Evolutionary conservation across 345 rosid genomes (phyloP).

Genomic region (Gossypium bickii): DNA sequence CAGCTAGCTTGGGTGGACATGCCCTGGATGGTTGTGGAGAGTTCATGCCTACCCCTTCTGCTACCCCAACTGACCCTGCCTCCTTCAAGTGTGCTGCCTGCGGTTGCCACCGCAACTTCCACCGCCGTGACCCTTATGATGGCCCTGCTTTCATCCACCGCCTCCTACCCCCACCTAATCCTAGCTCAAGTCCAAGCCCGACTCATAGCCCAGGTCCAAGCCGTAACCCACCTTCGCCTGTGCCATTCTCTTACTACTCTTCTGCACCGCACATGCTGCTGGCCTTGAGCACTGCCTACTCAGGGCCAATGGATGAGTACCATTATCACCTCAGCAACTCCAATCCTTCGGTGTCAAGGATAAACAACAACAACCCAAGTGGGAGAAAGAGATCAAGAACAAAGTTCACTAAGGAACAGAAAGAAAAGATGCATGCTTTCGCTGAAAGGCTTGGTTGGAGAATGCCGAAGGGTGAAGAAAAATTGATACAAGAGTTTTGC

Average conservation of each 20-base stretch:
- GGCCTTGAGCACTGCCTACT: slow-evolving; percentile 44
- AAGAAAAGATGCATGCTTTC: slow-evolving; percentile 54
- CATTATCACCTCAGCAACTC: slow-evolving; percentile 12
- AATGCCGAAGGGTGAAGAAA: slow-evolving; percentile 52
- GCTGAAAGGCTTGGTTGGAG: slow-evolving; percentile 79
- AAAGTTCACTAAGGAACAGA: slow-evolving; percentile 64
- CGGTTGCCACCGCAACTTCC: slow-evolving; percentile 93
- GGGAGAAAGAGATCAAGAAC: slow-evolving; percentile 62
- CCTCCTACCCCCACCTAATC: slow-evolving; percentile 15
- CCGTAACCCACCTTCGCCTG: slow-evolving; percentile 43
- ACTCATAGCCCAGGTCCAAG: slow-evolving; percentile 30
- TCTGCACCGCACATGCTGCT: slow-evolving; percentile 58
- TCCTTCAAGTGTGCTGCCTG: slow-evolving; percentile 77
- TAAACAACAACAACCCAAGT: slow-evolving; percentile 18
- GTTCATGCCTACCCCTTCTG: slow-evolving; percentile 52
- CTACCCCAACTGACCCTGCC: slow-evolving; percentile 40
- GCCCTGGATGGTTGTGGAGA: slow-evolving; percentile 93
- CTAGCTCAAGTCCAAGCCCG: slow-evolving; percentile 35
- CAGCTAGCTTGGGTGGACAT: slow-evolving; percentile 66
- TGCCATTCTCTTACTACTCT: slow-evolving; percentile 56
- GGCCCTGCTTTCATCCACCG: slow-evolving; percentile 25
- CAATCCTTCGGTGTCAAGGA: slow-evolving; percentile 13
- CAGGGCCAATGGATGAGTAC: slow-evolving; percentile 33
- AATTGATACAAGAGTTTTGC: slow-evolving; percentile 48
- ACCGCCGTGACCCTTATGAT: slow-evolving; percentile 51